Conservation (phyloP, 2,329 filamentous ascomycete genomes). For the Pseudogymnoascus sp. region DNA sequence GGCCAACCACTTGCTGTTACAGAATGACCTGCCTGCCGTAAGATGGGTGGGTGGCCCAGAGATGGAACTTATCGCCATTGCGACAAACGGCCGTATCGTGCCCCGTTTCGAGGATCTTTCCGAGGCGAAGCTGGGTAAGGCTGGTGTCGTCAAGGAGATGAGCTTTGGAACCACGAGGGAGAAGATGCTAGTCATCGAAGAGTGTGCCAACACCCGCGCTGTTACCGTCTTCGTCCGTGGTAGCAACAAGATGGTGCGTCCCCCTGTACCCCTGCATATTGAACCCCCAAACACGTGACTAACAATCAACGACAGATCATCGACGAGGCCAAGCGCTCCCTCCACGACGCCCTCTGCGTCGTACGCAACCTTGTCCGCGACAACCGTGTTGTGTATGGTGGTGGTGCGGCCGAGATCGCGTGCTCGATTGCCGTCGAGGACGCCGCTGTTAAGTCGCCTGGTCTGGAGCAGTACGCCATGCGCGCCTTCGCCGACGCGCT, state of each 20-base stretch:
- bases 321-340: constrained; percentile 93
- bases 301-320: constrained; percentile 62
- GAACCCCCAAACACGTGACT: constrained; percentile 15
- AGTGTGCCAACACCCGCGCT: constrained; percentile 94
- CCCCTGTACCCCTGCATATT: constrained; percentile 6
- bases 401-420: constrained; percentile 92
- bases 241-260: constrained; percentile 95
- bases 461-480: constrained; percentile 99
- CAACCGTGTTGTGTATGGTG: constrained; percentile 95
- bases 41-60: constrained; percentile 97
- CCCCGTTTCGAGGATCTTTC: constrained; percentile 93
- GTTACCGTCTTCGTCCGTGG: constrained; percentile 95
- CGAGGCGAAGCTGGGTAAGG: constrained; percentile 80
- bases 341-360: constrained; percentile 95
- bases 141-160: constrained; percentile 89
- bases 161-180: constrained; percentile 94
- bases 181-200: constrained; percentile 99
- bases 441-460: constrained; percentile 86
- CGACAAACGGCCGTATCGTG: constrained; percentile 95
- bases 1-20: constrained; percentile 92
- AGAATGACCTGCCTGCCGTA: constrained; percentile 92
- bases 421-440: constrained; percentile 96
- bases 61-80: constrained; percentile 97
- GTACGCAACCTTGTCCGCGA: constrained; percentile 93
- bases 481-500: constrained; percentile 93